Evolutionary conservation across 352 stramenopile genomes (phyloP).

Genomic region (Achlya hypogyna): DNA sequence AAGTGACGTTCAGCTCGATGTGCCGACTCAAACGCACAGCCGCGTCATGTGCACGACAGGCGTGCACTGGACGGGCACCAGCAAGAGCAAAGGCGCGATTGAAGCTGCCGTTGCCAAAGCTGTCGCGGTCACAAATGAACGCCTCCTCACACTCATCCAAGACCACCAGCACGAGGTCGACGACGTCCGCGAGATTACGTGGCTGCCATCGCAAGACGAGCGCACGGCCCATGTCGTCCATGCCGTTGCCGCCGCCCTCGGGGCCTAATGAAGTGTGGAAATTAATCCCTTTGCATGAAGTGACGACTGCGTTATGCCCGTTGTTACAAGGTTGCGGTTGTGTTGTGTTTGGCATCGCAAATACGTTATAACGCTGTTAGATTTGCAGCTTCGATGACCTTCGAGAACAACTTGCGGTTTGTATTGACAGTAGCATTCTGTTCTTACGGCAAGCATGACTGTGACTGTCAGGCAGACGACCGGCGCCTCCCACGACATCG

Average conservation of each 20-base stretch:
- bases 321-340: no score
- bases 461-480: slow-evolving; percentile 16
- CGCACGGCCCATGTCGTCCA: not conserved
- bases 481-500: slow-evolving; percentile 6
- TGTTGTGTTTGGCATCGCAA: not conserved
- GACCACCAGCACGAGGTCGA: not conserved
- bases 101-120: not conserved
- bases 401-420: not conserved
- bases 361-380: not conserved
- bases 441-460: not conserved
- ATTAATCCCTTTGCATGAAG: no score
- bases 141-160: not conserved
- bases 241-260: not conserved
- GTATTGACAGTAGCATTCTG: not conserved
- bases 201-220: slow-evolving; percentile 14
- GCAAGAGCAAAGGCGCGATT: not conserved
- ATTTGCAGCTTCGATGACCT: not conserved
- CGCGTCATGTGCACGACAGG: not conserved
- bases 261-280: not conserved
- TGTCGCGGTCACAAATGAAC: not conserved
- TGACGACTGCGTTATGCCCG: no score
- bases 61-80: not conserved
- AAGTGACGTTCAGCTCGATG: not conserved
- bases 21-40: not conserved
- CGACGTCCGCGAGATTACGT: not conserved